A percentile compares a stretch with the other conserved stretches of the same genome.
Conservation (phyloP, 768 basidiomycete species). For the Leccinum imitatum region DNA sequence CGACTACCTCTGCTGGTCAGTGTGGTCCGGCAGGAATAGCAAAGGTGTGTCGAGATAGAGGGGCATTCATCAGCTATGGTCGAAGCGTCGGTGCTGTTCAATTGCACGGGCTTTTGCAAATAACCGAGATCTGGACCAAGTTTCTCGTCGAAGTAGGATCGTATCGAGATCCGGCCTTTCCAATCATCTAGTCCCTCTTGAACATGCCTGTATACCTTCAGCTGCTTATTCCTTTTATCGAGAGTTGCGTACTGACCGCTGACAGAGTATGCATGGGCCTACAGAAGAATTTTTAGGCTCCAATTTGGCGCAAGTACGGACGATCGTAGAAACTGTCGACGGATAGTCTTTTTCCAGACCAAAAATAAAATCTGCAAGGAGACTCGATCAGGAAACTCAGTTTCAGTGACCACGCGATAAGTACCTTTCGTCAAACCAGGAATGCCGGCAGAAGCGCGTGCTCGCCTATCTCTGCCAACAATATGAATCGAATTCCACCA, state of each 20-base stretch:
- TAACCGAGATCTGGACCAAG: constrained; percentile 17
- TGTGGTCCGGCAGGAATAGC: constrained; percentile 63
- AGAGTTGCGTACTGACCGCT: constrained; percentile 44
- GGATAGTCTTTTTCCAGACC: constrained; percentile 82
- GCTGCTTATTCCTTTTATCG: neutral
- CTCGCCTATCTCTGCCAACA: constrained; percentile 47
- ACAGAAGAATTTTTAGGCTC: constrained; percentile 57
- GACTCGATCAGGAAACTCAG: neutral
- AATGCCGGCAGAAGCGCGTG: constrained; percentile 57
- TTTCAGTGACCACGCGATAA: neutral
- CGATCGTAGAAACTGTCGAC: constrained; percentile 82
- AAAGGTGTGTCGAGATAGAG: constrained; percentile 45
- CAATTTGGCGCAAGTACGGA: constrained; percentile 76
- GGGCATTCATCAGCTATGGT: constrained; percentile 4
- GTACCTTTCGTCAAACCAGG: constrained; percentile 67
- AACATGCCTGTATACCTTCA: constrained; percentile 46
- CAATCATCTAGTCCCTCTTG: constrained; percentile 68
- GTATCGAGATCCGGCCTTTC: constrained; percentile 74
- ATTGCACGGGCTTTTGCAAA: constrained; percentile 2
- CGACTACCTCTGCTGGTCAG: constrained; percentile 59
- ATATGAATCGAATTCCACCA: constrained; percentile 67
- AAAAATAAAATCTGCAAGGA: constrained; percentile 65
- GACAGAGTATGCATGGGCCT: constrained; percentile 59
- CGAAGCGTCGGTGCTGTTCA: neutral
- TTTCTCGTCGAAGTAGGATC: constrained; percentile 38